Evolutionary conservation across 306 rosid species (phyloP).

Genomic region (Nissolia schottii): DNA sequence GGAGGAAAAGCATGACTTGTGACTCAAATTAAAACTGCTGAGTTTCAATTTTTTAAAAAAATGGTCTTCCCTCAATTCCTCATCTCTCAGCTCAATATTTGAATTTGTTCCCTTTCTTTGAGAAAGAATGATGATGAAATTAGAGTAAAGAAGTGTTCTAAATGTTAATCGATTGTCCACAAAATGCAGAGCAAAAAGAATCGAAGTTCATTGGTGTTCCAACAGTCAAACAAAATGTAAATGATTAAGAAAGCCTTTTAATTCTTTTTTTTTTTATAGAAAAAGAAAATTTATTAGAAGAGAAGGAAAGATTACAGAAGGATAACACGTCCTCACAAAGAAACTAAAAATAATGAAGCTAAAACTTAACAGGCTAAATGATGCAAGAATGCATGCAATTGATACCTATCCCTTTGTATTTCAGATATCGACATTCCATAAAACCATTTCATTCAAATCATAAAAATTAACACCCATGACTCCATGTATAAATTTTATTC

Average conservation of each 20-base stretch:
- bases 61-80: slow-evolving; percentile 1
- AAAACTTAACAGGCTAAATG: no score
- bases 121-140: slow-evolving; percentile 3
- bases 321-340: no score
- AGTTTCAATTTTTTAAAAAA: slow-evolving; percentile 13
- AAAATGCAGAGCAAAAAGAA: slow-evolving; percentile 9
- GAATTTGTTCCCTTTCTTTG: neutral
- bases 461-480: neutral
- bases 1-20: neutral
- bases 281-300: no score
- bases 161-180: slow-evolving; percentile 14
- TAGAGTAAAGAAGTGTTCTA: neutral
- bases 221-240: slow-evolving; percentile 1
- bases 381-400: no score
- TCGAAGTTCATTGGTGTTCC: neutral
- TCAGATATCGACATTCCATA: no score
- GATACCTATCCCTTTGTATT: no score
- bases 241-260: neutral
- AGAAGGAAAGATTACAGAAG: no score
- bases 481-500: slow-evolving; percentile 6
- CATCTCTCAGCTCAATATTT: neutral
- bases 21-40: neutral
- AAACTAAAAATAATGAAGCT: no score
- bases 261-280: no score
- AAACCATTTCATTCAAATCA: neutral